phyloP scores from a whole-genome alignment of 768 basidiomycete species.

The Peribolospora baueri region DNA sequence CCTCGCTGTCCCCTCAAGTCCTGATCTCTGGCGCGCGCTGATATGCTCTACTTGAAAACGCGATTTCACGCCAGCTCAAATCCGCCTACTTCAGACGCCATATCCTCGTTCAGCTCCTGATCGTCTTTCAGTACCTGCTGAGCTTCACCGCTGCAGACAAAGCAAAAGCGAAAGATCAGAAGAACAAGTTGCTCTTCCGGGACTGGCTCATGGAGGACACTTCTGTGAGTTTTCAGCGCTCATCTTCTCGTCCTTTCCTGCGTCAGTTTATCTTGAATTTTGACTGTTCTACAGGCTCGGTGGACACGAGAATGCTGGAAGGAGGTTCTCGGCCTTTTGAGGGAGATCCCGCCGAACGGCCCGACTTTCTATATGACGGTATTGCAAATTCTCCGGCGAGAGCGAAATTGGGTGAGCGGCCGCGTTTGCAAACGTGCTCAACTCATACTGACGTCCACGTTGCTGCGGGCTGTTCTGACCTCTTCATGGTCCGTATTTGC shows the following conservation, averaged over 20 bases:
- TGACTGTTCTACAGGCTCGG: no score
- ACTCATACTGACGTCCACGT: no score
- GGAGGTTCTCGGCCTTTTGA: constrained; percentile 11
- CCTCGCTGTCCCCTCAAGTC: neutral
- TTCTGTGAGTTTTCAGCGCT: no score
- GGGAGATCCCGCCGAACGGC: constrained; percentile 42
- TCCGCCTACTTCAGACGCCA: constrained; percentile 85
- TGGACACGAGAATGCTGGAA: no score
- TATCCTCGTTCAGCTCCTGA: constrained; percentile 45
- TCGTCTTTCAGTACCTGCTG: constrained; percentile 26
- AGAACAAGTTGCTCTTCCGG: constrained; percentile 38
- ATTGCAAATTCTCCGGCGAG: constrained; percentile 39
- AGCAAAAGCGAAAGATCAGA: constrained; percentile 32
- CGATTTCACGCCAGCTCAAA: constrained; percentile 33
- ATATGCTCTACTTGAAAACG: constrained; percentile 1
- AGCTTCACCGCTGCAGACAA: constrained; percentile 49
- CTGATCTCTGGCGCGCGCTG: neutral
- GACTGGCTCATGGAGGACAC: no score
- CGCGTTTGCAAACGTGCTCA: no score
- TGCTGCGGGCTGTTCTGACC: no score
- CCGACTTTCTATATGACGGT: no score
- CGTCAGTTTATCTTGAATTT: no score
- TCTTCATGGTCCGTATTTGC: no score
- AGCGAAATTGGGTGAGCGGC: constrained; percentile 47
- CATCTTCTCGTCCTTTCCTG: constrained; percentile 18